Evolutionary conservation across 116 monocot species (phyloP).

Genomic region (Thalassia testudinum): DNA sequence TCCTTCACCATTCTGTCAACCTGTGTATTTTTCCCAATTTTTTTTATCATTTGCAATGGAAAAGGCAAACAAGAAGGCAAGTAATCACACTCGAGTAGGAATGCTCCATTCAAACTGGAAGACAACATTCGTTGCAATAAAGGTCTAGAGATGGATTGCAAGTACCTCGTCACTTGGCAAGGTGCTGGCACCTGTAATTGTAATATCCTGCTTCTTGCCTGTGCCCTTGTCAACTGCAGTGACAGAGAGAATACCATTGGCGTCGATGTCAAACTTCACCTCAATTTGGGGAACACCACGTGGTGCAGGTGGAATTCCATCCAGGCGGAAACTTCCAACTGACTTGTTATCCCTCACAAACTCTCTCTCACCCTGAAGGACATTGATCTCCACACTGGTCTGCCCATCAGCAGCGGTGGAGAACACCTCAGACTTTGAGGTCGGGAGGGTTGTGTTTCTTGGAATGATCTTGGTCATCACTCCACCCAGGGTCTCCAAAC

Average conservation of each 20-base stretch:
- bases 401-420: slow-evolving; percentile 98
- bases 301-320: slow-evolving; percentile 94
- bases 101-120: too few relatives aligned
- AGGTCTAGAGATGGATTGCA: too few relatives aligned
- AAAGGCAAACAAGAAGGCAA: too few relatives aligned
- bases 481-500: slow-evolving; percentile 90
- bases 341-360: slow-evolving; percentile 97
- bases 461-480: slow-evolving; percentile 99
- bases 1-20: slow-evolving; percentile 92
- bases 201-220: slow-evolving; percentile 96
- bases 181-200: slow-evolving; percentile 93
- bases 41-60: too few relatives aligned
- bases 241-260: slow-evolving; percentile 94
- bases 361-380: slow-evolving; percentile 95
- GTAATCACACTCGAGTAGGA: too few relatives aligned
- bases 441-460: slow-evolving; percentile 88
- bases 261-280: slow-evolving; percentile 97
- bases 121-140: too few relatives aligned
- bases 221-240: slow-evolving; percentile 88
- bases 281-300: slow-evolving; percentile 96
- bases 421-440: slow-evolving; percentile 97
- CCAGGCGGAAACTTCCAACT: slow-evolving; percentile 84
- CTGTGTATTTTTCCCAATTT: slow-evolving; percentile 14
- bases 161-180: slow-evolving; percentile 84
- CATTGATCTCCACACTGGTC: slow-evolving; percentile 95